Evolutionary conservation across 1,139 yeast species (phyloP), one percentile per base, ranked within the genome.

Genomic region (Yamadazyma pseudoaaseri): DNA sequence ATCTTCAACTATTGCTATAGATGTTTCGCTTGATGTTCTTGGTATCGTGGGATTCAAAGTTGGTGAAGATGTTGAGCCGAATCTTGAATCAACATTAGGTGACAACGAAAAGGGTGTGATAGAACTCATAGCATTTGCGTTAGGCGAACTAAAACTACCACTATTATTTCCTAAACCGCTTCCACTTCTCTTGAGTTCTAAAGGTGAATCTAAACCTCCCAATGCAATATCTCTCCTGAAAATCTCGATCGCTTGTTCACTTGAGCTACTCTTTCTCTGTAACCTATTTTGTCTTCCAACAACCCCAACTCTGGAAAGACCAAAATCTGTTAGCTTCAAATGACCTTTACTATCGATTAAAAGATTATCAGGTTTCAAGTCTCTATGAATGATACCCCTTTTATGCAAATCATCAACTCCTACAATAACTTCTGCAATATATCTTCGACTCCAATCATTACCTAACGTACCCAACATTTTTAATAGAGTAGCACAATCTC

Each of bases 301-400:
- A 30, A 90, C 75, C 16, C 97, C 97, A 69, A 89, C 80, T 53
- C 96, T 68, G 4, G 96, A 86, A 31, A 94, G 70, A 1, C 98
- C 99, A 64, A 94, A 94, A 60, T 94, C 98, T 0, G 97, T 90
- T 42, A 94, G 63, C 56, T 92, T 94, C 44, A 92, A 62, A 61
- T 92, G 98, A 0, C 99, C 99, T 27, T 70, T 66, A 35, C 77
- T 70, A 54, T 90, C 97, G 45, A 94, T 89, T 46, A 94, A 68
- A 23, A 94, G 60, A 49, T 94, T 94, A 53, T 94, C 98, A 0
- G 98, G 98, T 55, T 94, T 94, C 54, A 87, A 65, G 58, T 94
- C 99, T 49, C 97, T 80, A 59, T 94, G 98, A 39, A 92, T 86
- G 30, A 94, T 86, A 0, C 96, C 97, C 48, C 86, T 75, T 32